Conservation (phyloP, 805 yeast species). For the Kazachstania psychrophila region DNA sequence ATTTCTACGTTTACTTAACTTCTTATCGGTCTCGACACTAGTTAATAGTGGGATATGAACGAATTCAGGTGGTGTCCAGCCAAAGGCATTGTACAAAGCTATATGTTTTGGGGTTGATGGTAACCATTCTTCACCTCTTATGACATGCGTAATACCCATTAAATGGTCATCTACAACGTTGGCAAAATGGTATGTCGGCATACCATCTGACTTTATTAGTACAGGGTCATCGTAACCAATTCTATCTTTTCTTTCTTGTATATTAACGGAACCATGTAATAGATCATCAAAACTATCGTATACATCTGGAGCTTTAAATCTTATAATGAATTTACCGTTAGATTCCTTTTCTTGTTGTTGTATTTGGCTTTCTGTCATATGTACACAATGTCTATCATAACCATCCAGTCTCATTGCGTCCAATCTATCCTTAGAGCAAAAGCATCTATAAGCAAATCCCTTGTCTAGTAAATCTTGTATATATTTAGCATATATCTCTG, state of each 20-base stretch:
- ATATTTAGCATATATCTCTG: conserved; percentile 53
- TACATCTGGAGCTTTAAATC: conserved; percentile 66
- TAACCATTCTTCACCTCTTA: conserved; percentile 97
- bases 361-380: conserved; percentile 36
- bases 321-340: conserved; percentile 41
- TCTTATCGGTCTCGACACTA: conserved; percentile 52
- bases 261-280: conserved; percentile 64
- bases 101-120: conserved; percentile 93
- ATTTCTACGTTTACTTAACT: conserved; percentile 78
- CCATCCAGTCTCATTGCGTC: conserved; percentile 65
- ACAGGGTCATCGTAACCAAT: conserved; percentile 72
- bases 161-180: conserved; percentile 90
- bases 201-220: conserved; percentile 81
- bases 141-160: conserved; percentile 88
- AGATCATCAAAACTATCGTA: conserved; percentile 66
- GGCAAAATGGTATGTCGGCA: conserved; percentile 96
- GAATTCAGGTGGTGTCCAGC: conserved; percentile 74
- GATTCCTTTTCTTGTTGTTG: conserved; percentile 24
- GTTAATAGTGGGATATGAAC: conserved; percentile 89
- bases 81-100: conserved; percentile 76
- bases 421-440: conserved; percentile 73
- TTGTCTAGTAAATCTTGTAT: conserved; percentile 45
- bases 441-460: conserved; percentile 80
- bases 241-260: conserved; percentile 58
- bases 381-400: conserved; percentile 75